phyloP scores from a whole-genome alignment of 2,329 filamentous ascomycete genomes.

The Colletotrichum eremochloae region DNA sequence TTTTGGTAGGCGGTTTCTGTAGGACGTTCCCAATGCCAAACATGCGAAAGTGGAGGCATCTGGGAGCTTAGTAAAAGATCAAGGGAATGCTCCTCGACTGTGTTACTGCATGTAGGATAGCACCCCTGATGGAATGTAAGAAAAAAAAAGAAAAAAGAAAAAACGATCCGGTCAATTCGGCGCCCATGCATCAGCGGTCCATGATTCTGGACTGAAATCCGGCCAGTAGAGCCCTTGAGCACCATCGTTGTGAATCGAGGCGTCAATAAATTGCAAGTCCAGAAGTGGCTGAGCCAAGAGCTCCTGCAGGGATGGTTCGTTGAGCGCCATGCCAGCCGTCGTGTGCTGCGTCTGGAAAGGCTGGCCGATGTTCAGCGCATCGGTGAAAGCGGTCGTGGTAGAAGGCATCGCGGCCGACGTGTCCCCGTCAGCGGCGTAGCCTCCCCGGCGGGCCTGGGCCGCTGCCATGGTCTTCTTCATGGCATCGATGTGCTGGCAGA shows the following conservation, averaged over 20 bases:
- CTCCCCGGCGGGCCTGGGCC: conserved; percentile 25
- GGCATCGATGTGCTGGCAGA: conserved; percentile 56
- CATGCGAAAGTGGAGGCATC: background rate
- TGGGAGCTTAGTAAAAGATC: background rate
- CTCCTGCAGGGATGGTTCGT: conserved; percentile 53
- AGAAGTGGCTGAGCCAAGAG: conserved; percentile 51
- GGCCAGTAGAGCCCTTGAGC: conserved; percentile 43
- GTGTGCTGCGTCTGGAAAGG: conserved; percentile 37
- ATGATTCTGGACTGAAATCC: conserved; percentile 39
- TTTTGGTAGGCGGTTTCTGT: conserved; percentile 23
- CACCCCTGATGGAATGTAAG: background rate
- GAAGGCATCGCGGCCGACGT: background rate
- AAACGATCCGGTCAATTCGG: background rate
- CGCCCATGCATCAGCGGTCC: conserved; percentile 39
- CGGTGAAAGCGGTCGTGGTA: background rate
- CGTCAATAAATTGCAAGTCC: conserved; percentile 52
- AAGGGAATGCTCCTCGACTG: background rate
- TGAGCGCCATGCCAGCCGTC: conserved; percentile 53
- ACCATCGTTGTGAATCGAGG: conserved; percentile 41
- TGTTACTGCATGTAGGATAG: too few species aligned
- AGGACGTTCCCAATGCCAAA: background rate
- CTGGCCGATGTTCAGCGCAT: background rate
- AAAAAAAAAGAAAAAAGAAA: too few species aligned
- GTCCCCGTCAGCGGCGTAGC: conserved; percentile 5
- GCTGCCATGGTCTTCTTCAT: conserved; percentile 48